Conservation (phyloP, 371 early-diverging fungal genomes). For the Dichotomocladium elegans region DNA sequence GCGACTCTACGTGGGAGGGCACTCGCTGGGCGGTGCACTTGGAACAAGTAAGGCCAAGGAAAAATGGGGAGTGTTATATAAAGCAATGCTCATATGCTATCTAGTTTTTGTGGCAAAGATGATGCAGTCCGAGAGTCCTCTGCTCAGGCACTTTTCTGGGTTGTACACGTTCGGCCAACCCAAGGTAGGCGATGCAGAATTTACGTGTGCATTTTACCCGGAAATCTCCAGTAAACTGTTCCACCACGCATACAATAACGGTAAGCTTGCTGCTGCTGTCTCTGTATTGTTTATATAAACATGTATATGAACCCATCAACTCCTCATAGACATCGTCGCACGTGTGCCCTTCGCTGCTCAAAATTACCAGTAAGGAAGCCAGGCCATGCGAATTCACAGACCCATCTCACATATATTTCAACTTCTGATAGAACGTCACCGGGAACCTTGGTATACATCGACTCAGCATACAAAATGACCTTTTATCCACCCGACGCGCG, state of each 20-base stretch:
- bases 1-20: conserved; percentile 41
- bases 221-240: conserved; percentile 51
- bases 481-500: conserved; percentile 58
- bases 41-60: conserved; percentile 32
- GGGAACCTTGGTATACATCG: conserved; percentile 58
- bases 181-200: conserved; percentile 54
- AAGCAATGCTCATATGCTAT: neutral
- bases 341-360: conserved; percentile 32
- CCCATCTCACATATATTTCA: no score
- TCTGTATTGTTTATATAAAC: neutral
- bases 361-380: conserved; percentile 14
- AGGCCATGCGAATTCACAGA: no score
- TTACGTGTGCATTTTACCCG: conserved; percentile 45
- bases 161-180: conserved; percentile 58
- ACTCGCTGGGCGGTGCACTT: conserved; percentile 43
- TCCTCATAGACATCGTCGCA: conserved; percentile 31
- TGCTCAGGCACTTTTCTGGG: conserved; percentile 51
- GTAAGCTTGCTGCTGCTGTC: conserved; percentile 7
- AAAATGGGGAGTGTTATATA: neutral
- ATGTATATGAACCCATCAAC: neutral
- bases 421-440: conserved; percentile 52
- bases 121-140: conserved; percentile 52
- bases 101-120: conserved; percentile 56
- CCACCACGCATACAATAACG: conserved; percentile 58
- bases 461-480: conserved; percentile 46